Conservation (phyloP, 176 grass and related monocot species). For the Sorghum bicolor region DNA sequence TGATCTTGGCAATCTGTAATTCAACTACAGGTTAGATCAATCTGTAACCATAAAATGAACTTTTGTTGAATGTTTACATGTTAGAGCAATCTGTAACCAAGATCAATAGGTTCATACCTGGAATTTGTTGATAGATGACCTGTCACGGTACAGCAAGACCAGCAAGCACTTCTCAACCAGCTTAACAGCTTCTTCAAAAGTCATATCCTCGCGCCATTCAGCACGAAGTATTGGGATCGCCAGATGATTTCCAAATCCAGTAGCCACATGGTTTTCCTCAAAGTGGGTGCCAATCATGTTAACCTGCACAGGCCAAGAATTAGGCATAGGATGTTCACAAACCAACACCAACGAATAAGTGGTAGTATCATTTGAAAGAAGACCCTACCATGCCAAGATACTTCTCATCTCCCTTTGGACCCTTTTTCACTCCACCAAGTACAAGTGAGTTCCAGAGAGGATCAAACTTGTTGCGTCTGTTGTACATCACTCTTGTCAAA, state of each 20-base stretch:
- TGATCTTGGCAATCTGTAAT: conserved; percentile 85
- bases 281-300: conserved; percentile 99
- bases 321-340: conserved; percentile 11
- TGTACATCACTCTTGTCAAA: conserved; percentile 92
- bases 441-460: conserved; percentile 96
- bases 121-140: conserved; percentile 97
- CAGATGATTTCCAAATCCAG: conserved; percentile 98
- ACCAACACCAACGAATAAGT: not conserved
- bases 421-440: conserved; percentile 92
- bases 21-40: not conserved
- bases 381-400: conserved; percentile 90
- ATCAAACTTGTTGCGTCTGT: conserved; percentile 95
- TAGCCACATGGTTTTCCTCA: conserved; percentile 94
- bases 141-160: conserved; percentile 95
- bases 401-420: conserved; percentile 74
- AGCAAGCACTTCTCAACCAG: conserved; percentile 94
- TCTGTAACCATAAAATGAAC: not conserved
- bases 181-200: conserved; percentile 98
- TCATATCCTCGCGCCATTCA: conserved; percentile 94
- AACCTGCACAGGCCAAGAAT: conserved; percentile 50
- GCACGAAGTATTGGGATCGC: conserved; percentile 86
- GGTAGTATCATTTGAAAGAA: not conserved
- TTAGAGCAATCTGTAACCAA: not conserved
- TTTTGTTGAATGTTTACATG: not conserved
- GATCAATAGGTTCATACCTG: conserved; percentile 50